These are phyloP conservation scores for Kurtzmaniella quercitrusa DNA, from an alignment of 1,139 yeast genomes.

Conservation along the genomic window DNA sequence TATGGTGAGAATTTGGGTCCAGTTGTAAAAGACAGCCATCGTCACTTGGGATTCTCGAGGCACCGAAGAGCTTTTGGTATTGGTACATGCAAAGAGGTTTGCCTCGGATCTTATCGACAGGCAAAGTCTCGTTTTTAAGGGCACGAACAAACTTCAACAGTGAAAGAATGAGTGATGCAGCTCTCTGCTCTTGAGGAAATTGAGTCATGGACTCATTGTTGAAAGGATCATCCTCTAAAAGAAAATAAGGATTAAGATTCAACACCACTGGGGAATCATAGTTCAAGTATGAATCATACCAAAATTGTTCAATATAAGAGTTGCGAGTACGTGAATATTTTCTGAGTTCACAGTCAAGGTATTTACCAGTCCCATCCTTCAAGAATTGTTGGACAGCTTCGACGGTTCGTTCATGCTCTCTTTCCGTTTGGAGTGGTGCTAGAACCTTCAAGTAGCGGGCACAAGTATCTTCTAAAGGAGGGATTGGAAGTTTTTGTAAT, in stretches of 20 bases:
- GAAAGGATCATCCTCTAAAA: constrained; percentile 87
- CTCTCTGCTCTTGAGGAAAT: constrained; percentile 69
- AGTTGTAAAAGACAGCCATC: constrained; percentile 84
- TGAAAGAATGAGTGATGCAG: constrained; percentile 76
- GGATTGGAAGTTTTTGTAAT: constrained; percentile 70
- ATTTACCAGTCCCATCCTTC: constrained; percentile 51
- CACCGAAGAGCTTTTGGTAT: constrained; percentile 79
- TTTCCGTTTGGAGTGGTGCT: constrained; percentile 71
- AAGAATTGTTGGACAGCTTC: constrained; percentile 59
- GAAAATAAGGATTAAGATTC: constrained; percentile 82
- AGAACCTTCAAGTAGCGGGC: constrained; percentile 58
- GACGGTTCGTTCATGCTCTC: constrained; percentile 60
- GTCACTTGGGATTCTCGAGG: constrained; percentile 76
- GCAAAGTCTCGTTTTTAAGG: constrained; percentile 66
- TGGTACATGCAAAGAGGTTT: constrained; percentile 84
- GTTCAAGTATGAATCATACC: constrained; percentile 86
- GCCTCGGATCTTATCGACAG: constrained; percentile 68
- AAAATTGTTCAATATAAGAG: constrained; percentile 85
- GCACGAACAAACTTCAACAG: constrained; percentile 78
- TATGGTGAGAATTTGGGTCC: constrained; percentile 70
- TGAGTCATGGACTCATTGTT: constrained; percentile 57
- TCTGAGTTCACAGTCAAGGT: constrained; percentile 59
- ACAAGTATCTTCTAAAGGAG: constrained; percentile 65
- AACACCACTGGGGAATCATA: constrained; percentile 88
- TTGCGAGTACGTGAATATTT: constrained; percentile 62